Conservation (phyloP, 2,329 filamentous ascomycete genomes). For the Penicillium brasilianum region DNA sequence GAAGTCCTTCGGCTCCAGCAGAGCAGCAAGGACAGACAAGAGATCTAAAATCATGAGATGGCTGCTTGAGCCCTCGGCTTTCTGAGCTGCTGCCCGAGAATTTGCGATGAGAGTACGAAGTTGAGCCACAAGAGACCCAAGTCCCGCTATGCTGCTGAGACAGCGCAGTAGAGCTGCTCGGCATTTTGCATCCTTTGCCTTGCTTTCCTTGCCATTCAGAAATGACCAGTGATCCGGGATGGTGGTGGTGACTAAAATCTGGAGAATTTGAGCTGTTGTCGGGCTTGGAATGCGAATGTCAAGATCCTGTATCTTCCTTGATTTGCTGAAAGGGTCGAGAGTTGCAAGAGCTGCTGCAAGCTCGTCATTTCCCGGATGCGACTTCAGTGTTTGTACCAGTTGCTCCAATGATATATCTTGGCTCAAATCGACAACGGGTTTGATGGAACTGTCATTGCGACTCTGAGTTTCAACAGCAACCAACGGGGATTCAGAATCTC, state of each 20-base stretch:
- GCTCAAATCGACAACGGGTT: conserved; percentile 22
- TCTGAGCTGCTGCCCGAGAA: conserved; percentile 30
- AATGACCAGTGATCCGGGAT: conserved; percentile 81
- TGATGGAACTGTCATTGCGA: conserved; percentile 17
- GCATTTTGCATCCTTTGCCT: conserved; percentile 21
- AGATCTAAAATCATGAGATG: conserved; percentile 42
- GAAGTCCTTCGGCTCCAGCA: conserved; percentile 53
- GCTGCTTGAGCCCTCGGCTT: conserved; percentile 42
- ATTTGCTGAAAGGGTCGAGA: conserved; percentile 43
- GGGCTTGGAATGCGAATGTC: conserved; percentile 68
- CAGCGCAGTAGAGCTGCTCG: conserved; percentile 62
- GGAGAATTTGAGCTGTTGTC: conserved; percentile 73
- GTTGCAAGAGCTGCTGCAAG: conserved; percentile 39
- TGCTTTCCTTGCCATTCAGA: conserved; percentile 48
- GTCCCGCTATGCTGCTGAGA: conserved; percentile 73
- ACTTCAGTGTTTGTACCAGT: conserved; percentile 47
- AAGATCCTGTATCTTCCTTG: conserved; percentile 45
- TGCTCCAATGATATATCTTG: conserved; percentile 35
- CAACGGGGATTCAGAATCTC: conserved; percentile 26
- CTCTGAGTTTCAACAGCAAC: conserved; percentile 18
- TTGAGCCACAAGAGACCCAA: conserved; percentile 77
- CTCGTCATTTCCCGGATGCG: conserved; percentile 43
- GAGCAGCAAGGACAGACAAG: conserved; percentile 42
- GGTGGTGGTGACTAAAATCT: conserved; percentile 73
- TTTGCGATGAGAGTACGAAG: conserved; percentile 63